Base-by-base conservation (phyloP, 2,329 filamentous ascomycete species). In the Stachybotrys echinatus region DNA sequence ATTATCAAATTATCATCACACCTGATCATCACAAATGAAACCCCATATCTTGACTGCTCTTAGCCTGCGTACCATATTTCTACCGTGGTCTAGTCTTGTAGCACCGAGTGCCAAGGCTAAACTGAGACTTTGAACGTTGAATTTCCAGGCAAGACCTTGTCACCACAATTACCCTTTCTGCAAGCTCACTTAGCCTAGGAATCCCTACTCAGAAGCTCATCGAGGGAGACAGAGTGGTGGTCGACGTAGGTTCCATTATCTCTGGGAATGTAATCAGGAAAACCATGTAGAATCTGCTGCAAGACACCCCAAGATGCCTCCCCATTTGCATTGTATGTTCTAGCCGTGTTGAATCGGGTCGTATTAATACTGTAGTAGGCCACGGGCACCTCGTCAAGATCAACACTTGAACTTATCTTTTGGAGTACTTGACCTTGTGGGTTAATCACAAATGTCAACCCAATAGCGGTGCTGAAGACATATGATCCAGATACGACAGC, bases 191-290 rank as follows among this genome's bases (percentile, higher is more conserved):
- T n/a, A n/a, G n/a, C n/a, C n/a, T n/a, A n/a, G n/a, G n/a, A n/a
- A n/a, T n/a, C n/a, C n/a, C n/a, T n/a, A n/a, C n/a, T n/a, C n/a
- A n/a, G n/a, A n/a, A n/a, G n/a, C n/a, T n/a, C n/a, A n/a, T n/a
- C n/a, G n/a, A n/a, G n/a, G n/a, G n/a, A n/a, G n/a, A n/a, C n/a
- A n/a, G n/a, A n/a, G n/a, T n/a, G n/a, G n/a, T n/a, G n/a, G n/a
- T n/a, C n/a, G n/a, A n/a, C n/a, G n/a, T n/a, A n/a, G n/a, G 31
- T 37, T 8, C 31, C 31, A 8, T 10, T 37, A 48, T 57, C 40
- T 12, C 22, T 21, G 6, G 40, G 40, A 21, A 43, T 43, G 40
- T 43, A 43, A 12, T 43, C 21, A 6, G 40, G 40, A 20, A 43
- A 43, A 4, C 40, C 40, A 6, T 43, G n/a, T 6, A 19, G 12